Conservation (phyloP, 805 yeast genomes). For the Kluyveromyces wickerhamii region DNA sequence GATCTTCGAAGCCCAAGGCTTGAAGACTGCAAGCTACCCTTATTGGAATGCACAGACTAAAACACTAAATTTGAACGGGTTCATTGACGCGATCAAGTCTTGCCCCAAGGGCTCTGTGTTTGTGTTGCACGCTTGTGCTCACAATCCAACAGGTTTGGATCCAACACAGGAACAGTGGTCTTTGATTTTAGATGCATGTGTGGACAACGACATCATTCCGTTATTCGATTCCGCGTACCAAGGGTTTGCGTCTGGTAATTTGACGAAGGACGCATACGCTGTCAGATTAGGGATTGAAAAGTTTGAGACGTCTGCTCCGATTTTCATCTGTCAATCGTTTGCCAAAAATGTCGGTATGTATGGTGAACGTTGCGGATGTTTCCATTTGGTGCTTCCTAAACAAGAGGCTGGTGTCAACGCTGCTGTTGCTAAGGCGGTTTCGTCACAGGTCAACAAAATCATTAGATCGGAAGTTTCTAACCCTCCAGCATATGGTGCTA, state of each 20-base stretch:
- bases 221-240: constrained; percentile 94
- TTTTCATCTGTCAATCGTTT: constrained; percentile 85
- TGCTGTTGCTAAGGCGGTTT: constrained; percentile 46
- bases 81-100: constrained; percentile 47
- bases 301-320: constrained; percentile 43
- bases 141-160: constrained; percentile 96
- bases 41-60: constrained; percentile 77
- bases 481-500: constrained; percentile 95
- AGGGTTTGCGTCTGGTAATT: constrained; percentile 90
- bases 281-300: constrained; percentile 47
- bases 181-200: constrained; percentile 53
- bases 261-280: constrained; percentile 78
- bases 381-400: constrained; percentile 60
- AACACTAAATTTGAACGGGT: constrained; percentile 63
- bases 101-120: constrained; percentile 77
- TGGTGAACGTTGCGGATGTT: constrained; percentile 95
- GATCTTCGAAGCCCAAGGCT: constrained; percentile 66
- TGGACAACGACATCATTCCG: constrained; percentile 59
- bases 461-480: constrained; percentile 83
- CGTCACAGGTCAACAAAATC: constrained; percentile 66
- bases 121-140: constrained; percentile 91
- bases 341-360: constrained; percentile 96
- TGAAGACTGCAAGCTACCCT: constrained; percentile 62
- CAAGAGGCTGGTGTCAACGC: constrained; percentile 23
- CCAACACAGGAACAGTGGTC: constrained; percentile 82